Conservation (phyloP, 257 asterid species). For the Parsonsia alboflavescens region DNA sequence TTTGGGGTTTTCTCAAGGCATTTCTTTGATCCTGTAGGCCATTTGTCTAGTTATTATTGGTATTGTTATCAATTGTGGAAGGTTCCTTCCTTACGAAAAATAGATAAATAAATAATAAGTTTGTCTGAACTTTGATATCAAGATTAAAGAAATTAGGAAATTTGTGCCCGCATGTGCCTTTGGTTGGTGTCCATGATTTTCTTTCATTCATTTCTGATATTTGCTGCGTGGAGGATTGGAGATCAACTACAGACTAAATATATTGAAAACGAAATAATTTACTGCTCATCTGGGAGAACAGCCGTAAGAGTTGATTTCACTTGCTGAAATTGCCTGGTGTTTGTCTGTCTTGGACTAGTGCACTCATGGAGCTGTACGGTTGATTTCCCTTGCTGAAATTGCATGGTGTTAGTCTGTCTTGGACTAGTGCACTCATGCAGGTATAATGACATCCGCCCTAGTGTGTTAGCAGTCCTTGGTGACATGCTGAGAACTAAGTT, state of each 20-base stretch:
- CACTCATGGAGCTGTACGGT: background rate
- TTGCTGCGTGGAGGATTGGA: background rate
- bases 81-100: background rate
- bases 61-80: background rate
- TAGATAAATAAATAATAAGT: background rate
- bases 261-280: background rate
- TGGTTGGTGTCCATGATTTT: background rate
- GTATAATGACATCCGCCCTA: background rate
- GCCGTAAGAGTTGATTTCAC: background rate
- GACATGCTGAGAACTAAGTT: background rate
- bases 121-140: background rate
- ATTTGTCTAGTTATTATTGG: slow-evolving; percentile 5
- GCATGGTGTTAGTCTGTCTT: background rate
- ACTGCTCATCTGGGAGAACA: background rate
- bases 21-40: slow-evolving; percentile 5
- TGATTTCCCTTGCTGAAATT: background rate
- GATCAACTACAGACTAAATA: background rate
- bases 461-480: background rate
- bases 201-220: background rate
- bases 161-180: slow-evolving; percentile 3
- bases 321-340: background rate
- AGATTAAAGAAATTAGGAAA: background rate
- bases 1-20: background rate
- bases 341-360: background rate
- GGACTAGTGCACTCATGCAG: background rate